phyloP scores from a whole-genome alignment of 305 asterid species.

The Plantago coronopus region DNA sequence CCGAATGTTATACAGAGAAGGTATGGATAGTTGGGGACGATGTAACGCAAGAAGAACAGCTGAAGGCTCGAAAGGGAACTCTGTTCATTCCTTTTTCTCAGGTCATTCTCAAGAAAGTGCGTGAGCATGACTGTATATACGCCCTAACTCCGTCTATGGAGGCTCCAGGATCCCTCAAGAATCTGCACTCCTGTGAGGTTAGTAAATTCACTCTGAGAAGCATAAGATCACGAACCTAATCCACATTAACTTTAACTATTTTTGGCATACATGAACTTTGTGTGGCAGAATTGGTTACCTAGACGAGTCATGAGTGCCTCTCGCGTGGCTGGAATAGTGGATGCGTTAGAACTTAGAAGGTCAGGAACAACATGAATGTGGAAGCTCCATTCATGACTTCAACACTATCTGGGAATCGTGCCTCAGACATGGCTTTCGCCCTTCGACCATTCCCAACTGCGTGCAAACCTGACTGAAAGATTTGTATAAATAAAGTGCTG shows the following conservation, averaged over 20 bases:
- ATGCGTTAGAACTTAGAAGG: conserved; percentile 12
- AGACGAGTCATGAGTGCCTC: conserved; percentile 15
- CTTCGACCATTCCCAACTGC: not conserved
- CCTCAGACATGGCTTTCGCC: not conserved
- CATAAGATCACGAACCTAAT: no score
- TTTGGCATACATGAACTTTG: not conserved
- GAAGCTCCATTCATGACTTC: conserved; percentile 5
- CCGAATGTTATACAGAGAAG: not conserved
- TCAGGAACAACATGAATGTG: conserved; percentile 4
- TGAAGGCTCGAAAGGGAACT: conserved; percentile 14
- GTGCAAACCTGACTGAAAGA: no score
- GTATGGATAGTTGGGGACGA: conserved; percentile 19
- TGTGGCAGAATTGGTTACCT: conserved; percentile 11
- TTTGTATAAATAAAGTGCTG: no score
- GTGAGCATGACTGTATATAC: conserved; percentile 14
- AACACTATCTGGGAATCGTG: conserved; percentile 5
- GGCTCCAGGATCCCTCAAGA: conserved; percentile 9
- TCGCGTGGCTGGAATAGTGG: conserved; percentile 8
- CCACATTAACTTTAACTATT: not conserved
- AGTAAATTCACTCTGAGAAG: not conserved
- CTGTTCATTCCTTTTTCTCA: conserved; percentile 20
- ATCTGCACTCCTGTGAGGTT: conserved; percentile 15
- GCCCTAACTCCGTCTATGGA: conserved; percentile 15
- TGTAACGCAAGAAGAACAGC: conserved; percentile 13
- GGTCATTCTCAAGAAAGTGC: conserved; percentile 20